phyloP scores from a whole-genome alignment of 345 rosid genomes.

The Anastatica hierochuntica region DNA sequence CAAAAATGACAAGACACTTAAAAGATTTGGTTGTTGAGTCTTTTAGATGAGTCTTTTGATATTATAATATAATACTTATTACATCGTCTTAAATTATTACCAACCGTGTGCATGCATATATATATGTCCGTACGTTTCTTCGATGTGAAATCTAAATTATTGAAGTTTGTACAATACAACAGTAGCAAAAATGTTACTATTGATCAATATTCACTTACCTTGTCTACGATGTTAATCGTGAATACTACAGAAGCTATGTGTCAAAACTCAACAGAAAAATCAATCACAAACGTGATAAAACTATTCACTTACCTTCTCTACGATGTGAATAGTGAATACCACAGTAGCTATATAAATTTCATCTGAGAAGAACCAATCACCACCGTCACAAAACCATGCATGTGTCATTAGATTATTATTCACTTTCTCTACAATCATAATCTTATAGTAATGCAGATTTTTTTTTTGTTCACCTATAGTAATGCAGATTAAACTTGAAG shows the following conservation, averaged over 20 bases:
- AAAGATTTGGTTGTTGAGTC: constrained; percentile 20
- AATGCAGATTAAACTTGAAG: too few species aligned
- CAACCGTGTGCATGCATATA: constrained; percentile 33
- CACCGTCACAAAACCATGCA: too few species aligned
- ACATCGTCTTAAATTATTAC: constrained; percentile 15
- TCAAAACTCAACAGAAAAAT: too few species aligned
- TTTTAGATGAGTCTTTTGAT: neutral
- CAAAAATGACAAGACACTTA: constrained; percentile 16
- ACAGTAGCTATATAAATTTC: neutral
- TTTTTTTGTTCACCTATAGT: too few species aligned
- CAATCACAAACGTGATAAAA: neutral
- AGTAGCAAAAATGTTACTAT: neutral
- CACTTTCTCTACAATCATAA: neutral
- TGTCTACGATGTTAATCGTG: too few species aligned
- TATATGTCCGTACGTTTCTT: constrained; percentile 22
- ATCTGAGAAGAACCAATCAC: neutral
- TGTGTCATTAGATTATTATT: neutral
- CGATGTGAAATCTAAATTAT: constrained; percentile 19
- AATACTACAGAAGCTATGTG: too few species aligned
- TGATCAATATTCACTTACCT: too few species aligned
- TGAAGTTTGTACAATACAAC: constrained; percentile 13
- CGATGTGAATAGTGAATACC: neutral
- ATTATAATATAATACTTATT: neutral
- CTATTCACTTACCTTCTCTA: neutral
- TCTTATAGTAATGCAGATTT: neutral